These are phyloP conservation scores for Colletotrichum phormii DNA, from an alignment of 2,329 filamentous ascomycete species.

Conservation along the genomic window DNA sequence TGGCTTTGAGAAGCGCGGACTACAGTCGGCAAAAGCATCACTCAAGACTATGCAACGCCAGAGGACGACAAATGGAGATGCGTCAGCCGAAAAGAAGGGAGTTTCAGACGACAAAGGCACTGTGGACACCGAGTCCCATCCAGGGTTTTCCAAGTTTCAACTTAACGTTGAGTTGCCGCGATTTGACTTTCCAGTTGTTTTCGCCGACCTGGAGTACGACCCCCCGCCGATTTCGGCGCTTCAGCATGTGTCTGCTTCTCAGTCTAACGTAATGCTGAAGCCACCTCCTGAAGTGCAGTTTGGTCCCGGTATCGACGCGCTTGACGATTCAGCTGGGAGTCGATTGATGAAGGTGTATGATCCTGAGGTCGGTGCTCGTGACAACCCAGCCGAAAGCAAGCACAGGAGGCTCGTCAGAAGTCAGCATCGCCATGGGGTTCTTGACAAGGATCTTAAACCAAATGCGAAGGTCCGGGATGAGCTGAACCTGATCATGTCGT, in stretches of 20 bases:
- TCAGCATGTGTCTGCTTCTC: constrained; percentile 70
- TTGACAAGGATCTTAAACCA: constrained; percentile 95
- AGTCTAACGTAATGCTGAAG: constrained; percentile 78
- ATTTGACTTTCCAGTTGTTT: constrained; percentile 96
- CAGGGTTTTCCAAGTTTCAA: constrained; percentile 72
- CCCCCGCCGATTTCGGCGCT: constrained; percentile 84
- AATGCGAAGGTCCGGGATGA: constrained; percentile 97
- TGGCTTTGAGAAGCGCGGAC: constrained; percentile 82
- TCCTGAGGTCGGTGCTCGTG: constrained; percentile 86
- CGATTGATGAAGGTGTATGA: constrained; percentile 90
- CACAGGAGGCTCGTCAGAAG: constrained; percentile 92
- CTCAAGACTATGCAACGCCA: constrained; percentile 68
- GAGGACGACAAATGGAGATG: constrained; percentile 54
- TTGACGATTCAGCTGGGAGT: constrained; percentile 65
- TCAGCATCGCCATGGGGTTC: constrained; percentile 87
- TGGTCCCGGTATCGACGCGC: constrained; percentile 86
- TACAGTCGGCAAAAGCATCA: constrained; percentile 72
- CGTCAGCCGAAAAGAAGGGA: constrained; percentile 45
- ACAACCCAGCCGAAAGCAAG: constrained; percentile 96
- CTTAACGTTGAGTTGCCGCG: constrained; percentile 92
- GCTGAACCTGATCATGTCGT: constrained; percentile 89
- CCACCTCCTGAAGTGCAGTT: constrained; percentile 89
- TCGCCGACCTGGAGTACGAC: constrained; percentile 92
- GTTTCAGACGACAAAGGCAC: constrained; percentile 39
- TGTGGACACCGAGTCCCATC: constrained; percentile 58